Percentiles rank a stretch among this genome's conserved stretches.
phyloP scores from a whole-genome alignment of 345 rosid genomes.

The Citrus hindsii region DNA sequence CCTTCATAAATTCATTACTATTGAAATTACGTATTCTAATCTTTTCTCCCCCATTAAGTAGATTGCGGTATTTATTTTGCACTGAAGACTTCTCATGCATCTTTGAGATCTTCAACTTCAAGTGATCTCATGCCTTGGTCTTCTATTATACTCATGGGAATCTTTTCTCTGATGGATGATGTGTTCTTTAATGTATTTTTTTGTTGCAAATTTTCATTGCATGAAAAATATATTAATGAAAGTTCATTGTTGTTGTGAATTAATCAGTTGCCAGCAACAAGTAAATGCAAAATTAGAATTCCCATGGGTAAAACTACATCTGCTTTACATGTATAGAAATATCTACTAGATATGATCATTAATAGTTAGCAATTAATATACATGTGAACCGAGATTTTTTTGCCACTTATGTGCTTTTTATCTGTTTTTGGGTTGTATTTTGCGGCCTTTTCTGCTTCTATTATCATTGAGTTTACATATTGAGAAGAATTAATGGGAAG shows the following conservation, averaged over 20 bases:
- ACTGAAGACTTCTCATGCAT: background rate
- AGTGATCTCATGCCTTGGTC: background rate
- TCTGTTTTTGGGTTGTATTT: background rate
- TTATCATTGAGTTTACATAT: background rate
- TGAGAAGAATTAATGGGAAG: background rate
- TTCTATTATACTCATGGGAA: background rate
- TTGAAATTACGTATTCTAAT: background rate
- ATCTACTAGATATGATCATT: background rate
- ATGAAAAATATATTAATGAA: background rate
- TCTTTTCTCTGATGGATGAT: background rate
- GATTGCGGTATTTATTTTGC: background rate
- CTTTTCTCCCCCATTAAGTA: background rate
- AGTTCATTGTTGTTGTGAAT: background rate
- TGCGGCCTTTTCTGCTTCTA: background rate
- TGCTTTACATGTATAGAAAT: background rate
- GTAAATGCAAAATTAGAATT: background rate
- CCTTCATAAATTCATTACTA: background rate
- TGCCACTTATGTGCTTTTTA: background rate
- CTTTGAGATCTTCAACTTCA: background rate
- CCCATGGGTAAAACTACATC: background rate
- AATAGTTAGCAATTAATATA: background rate
- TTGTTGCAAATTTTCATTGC: background rate
- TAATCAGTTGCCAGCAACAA: background rate
- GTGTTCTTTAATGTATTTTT: background rate
- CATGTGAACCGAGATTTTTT: background rate